Conservation (phyloP, 2,329 filamentous ascomycete species). For the Trichoderma harzianum region DNA sequence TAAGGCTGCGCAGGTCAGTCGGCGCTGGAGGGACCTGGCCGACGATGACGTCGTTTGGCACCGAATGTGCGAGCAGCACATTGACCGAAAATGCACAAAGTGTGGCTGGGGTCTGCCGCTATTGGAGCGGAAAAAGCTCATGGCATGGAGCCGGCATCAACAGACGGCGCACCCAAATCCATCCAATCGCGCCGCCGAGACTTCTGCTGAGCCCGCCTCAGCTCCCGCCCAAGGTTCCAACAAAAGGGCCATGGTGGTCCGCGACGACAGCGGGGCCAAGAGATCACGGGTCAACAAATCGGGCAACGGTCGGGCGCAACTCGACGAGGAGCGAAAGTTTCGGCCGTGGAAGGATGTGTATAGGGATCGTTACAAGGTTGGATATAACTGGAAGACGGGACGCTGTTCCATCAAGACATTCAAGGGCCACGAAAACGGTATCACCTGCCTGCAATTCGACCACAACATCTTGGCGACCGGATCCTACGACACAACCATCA, state of each 20-base stretch:
- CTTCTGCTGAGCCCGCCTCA: slow-evolving; percentile 22
- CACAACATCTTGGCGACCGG: slow-evolving; percentile 90
- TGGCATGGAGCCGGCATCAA: slow-evolving; percentile 83
- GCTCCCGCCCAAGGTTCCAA: slow-evolving; percentile 27
- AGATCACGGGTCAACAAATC: slow-evolving; percentile 30
- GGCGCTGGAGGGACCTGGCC: slow-evolving; percentile 82
- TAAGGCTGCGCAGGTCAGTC: slow-evolving; percentile 92
- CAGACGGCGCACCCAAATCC: slow-evolving; percentile 51
- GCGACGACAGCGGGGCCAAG: slow-evolving; percentile 34
- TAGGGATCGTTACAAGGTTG: slow-evolving; percentile 90
- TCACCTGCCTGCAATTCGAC: slow-evolving; percentile 58
- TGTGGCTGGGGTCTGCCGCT: slow-evolving; percentile 94
- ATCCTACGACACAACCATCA: slow-evolving; percentile 91
- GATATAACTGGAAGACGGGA: slow-evolving; percentile 96
- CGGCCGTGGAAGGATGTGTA: slow-evolving; percentile 96
- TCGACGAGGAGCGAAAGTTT: slow-evolving; percentile 46
- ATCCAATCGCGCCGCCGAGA: slow-evolving; percentile 30
- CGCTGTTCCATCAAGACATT: slow-evolving; percentile 81
- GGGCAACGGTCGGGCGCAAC: slow-evolving; percentile 32
- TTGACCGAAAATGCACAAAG: slow-evolving; percentile 88
- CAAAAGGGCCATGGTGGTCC: slow-evolving; percentile 32
- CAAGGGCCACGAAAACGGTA: slow-evolving; percentile 78
- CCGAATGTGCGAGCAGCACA: slow-evolving; percentile 96
- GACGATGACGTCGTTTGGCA: slow-evolving; percentile 97
- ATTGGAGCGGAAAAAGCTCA: slow-evolving; percentile 81